Percentiles rank a stretch among this genome's conserved stretches.
phyloP scores from a whole-genome alignment of 169 alveolate genomes.

The Babesia ovata region DNA sequence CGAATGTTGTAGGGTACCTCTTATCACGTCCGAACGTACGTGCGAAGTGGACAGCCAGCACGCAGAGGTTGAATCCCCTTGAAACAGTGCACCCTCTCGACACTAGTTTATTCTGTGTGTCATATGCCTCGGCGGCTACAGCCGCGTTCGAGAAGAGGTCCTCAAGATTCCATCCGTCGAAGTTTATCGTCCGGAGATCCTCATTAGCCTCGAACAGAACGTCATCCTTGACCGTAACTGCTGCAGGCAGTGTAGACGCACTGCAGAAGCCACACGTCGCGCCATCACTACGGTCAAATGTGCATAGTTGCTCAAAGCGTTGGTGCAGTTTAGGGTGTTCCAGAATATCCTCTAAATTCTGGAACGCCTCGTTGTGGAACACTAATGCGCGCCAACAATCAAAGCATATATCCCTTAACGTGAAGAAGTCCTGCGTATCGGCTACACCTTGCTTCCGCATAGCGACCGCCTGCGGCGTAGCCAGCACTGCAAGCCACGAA shows the following conservation, averaged over 20 bases:
- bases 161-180: constrained; percentile 27
- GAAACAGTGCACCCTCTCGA: not conserved
- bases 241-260: not conserved
- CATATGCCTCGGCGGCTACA: not conserved
- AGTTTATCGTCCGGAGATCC: constrained; percentile 1
- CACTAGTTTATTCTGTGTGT: not conserved
- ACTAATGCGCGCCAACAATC: constrained; percentile 22
- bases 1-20: constrained; percentile 3
- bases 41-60: constrained; percentile 23
- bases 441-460: not conserved
- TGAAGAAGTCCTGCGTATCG: constrained; percentile 3
- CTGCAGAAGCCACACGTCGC: constrained; percentile 20
- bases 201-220: constrained; percentile 10
- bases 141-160: constrained; percentile 1
- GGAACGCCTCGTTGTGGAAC: constrained; percentile 18
- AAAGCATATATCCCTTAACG: constrained; percentile 12
- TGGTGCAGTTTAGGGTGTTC: constrained; percentile 10
- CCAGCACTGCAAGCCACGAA: not conserved
- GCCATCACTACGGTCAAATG: not conserved
- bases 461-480: not conserved
- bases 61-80: constrained; percentile 21
- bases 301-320: constrained; percentile 11
- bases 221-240: constrained; percentile 2
- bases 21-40: constrained; percentile 5
- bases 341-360: not conserved